phyloP scores from a whole-genome alignment of 306 rosid genomes.

The Quercus aquifolioides region DNA sequence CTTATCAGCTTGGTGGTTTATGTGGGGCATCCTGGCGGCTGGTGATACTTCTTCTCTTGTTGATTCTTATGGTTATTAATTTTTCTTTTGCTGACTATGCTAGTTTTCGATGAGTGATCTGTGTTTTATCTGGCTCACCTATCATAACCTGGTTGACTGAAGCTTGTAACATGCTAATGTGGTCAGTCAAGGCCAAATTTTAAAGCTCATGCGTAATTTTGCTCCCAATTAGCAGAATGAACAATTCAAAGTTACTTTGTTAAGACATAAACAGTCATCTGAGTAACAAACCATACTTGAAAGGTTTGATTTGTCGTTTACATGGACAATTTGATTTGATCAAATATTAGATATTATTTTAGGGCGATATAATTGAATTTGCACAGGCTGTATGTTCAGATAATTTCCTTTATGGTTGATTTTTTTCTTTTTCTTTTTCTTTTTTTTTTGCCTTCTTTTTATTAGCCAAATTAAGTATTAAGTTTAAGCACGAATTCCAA shows the following conservation, averaged over 20 bases:
- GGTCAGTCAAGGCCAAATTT: background rate
- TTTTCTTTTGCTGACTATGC: background rate
- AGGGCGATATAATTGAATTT: background rate
- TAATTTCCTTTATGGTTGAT: background rate
- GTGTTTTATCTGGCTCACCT: background rate
- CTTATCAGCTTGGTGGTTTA: slow-evolving; percentile 84
- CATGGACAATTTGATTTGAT: background rate
- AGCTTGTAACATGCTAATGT: background rate
- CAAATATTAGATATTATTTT: background rate
- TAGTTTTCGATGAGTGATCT: slow-evolving; percentile 9
- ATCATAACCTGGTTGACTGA: background rate
- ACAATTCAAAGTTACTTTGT: background rate
- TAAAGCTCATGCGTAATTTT: background rate
- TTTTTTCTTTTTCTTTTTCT: background rate
- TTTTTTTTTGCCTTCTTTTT: background rate
- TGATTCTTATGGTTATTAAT: background rate
- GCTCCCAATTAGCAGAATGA: background rate
- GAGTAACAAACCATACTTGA: background rate
- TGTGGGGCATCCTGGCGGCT: slow-evolving; percentile 92
- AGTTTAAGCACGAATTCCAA: background rate
- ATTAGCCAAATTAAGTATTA: background rate
- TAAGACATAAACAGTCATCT: background rate
- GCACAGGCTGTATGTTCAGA: background rate
- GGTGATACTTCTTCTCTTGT: slow-evolving; percentile 44
- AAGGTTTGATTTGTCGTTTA: background rate